Evolutionary conservation across 768 basidiomycete species (phyloP).

Genomic region (Suillus sp.): DNA sequence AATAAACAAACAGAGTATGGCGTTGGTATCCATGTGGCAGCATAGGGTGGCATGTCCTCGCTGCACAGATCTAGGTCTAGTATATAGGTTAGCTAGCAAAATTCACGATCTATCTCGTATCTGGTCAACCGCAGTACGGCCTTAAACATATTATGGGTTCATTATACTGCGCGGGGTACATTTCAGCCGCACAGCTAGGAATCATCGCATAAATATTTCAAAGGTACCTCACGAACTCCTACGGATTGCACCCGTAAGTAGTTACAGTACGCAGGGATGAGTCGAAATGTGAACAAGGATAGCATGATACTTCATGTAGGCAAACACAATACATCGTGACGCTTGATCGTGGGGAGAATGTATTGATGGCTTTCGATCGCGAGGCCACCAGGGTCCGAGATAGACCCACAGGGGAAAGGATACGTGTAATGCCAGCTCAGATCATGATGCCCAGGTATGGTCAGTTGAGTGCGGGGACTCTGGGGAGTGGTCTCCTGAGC

Average conservation of each 20-base stretch:
- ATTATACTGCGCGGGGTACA: not conserved
- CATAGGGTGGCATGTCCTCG: not conserved
- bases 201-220: not conserved
- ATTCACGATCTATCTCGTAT: not conserved
- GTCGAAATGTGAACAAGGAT: not conserved
- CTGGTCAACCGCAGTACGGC: not conserved
- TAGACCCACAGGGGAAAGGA: not conserved
- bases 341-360: not conserved
- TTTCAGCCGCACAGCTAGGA: not conserved
- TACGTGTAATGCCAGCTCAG: not conserved
- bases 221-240: not conserved
- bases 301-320: not conserved
- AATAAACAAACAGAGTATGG: not conserved
- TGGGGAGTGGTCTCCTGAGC: not conserved
- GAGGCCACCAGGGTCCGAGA: not conserved
- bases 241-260: not conserved
- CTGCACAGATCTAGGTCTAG: not conserved
- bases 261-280: not conserved
- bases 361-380: not conserved
- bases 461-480: not conserved
- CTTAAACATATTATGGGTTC: not conserved
- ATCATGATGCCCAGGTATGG: not conserved
- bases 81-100: not conserved
- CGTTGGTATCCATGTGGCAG: not conserved
- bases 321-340: not conserved